Percentiles rank a stretch among this genome's conserved stretches.
These are phyloP conservation scores for Brassica cretica DNA, from an alignment of 345 rosid species.

Conservation along the genomic window DNA sequence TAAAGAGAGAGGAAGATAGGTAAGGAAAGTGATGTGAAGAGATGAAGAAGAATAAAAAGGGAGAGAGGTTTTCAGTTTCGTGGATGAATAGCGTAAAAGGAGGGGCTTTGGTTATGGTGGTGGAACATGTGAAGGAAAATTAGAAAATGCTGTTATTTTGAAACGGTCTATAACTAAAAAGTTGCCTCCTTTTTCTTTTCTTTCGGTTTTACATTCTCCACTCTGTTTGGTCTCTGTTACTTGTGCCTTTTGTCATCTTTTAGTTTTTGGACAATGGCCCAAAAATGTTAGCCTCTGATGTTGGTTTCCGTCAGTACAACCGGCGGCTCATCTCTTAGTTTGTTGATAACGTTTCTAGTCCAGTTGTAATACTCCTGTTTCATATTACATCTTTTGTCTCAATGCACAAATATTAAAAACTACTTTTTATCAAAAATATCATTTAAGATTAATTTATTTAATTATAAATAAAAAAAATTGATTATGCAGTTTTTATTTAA, in stretches of 20 bases:
- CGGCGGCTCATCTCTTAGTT: background rate
- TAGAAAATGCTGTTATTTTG: conserved; percentile 26
- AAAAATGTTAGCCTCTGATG: background rate
- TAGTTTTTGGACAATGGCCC: conserved; percentile 11
- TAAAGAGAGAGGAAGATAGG: background rate
- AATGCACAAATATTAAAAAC: too few species aligned
- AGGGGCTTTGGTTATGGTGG: conserved; percentile 12
- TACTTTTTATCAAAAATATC: too few species aligned
- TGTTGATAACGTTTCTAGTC: background rate
- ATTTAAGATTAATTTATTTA: too few species aligned
- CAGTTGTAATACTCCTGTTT: background rate
- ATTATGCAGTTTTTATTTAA: too few species aligned
- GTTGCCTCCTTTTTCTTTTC: conserved; percentile 9
- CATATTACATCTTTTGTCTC: too few species aligned
- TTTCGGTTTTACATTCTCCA: conserved; percentile 7
- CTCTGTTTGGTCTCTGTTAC: conserved; percentile 19
- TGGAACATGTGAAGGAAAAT: conserved; percentile 29
- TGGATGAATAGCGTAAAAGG: conserved; percentile 5
- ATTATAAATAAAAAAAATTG: too few species aligned
- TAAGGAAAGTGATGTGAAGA: conserved; percentile 5
- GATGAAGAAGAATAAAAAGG: conserved; percentile 5
- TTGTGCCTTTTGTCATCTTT: background rate
- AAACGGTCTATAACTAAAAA: conserved; percentile 29
- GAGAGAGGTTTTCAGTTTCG: conserved; percentile 5
- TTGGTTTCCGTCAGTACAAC: background rate